A percentile compares a stretch with the other conserved stretches of the same genome.
These are phyloP conservation scores for Lentinula boryana DNA, from an alignment of 768 basidiomycete species.

Conservation along the genomic window DNA sequence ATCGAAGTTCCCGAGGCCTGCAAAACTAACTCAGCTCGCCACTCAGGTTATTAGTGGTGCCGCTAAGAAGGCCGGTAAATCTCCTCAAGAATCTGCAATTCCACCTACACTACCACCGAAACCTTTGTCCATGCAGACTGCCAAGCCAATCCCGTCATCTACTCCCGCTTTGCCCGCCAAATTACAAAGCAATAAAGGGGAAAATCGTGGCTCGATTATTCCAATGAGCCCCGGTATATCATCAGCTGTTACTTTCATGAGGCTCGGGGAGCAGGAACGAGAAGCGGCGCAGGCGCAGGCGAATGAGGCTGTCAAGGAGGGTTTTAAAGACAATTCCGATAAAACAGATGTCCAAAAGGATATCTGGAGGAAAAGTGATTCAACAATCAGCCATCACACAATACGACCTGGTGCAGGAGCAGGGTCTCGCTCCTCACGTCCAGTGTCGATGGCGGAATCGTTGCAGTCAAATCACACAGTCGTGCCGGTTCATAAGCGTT, in stretches of 20 bases:
- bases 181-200: constrained; percentile 12
- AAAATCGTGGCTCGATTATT: constrained; percentile 45
- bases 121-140: constrained; percentile 18
- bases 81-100: constrained; percentile 24
- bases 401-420: constrained; percentile 48
- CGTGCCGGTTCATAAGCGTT: constrained; percentile 58
- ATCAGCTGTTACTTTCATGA: constrained; percentile 52
- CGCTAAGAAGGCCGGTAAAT: constrained; percentile 19
- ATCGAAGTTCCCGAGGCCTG: constrained; percentile 20
- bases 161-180: constrained; percentile 17
- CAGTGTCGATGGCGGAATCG: constrained; percentile 75
- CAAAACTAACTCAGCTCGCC: constrained; percentile 36
- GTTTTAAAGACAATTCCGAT: constrained; percentile 11
- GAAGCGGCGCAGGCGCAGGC: constrained; percentile 14
- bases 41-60: constrained; percentile 36
- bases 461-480: constrained; percentile 70
- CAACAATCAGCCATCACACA: constrained; percentile 73
- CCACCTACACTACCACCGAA: constrained; percentile 36
- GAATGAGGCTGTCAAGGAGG: constrained; percentile 14
- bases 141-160: constrained; percentile 13
- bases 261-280: constrained; percentile 29
- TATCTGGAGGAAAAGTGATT: constrained; percentile 75
- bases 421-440: constrained; percentile 51
- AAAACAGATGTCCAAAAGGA: constrained; percentile 47
- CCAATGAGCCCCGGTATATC: constrained; percentile 52